Evolutionary conservation across 306 rosid genomes (phyloP), one percentile per base, ranked within the genome.

Genomic region (Phaseolus lunatus): DNA sequence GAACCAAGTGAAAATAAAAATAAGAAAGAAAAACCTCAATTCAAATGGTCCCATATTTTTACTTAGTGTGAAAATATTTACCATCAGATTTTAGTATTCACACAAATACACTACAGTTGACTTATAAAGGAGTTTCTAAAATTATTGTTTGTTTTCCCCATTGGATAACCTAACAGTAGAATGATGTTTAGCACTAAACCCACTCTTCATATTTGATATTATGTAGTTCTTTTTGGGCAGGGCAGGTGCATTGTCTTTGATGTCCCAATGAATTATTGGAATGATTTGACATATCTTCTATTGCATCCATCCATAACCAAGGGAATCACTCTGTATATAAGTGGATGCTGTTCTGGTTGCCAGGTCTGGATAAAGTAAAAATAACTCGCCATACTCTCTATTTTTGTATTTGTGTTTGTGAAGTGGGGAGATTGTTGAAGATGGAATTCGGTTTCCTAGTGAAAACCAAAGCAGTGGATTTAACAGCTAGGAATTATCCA

Each of bases 261-360:
- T 61, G 82, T 52, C 67, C 63, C 79, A 70, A 80, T 44, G 75
- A 72, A 77, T 63, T 73, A 27, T 69, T 75, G 79, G 14, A 35
- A 73, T 63, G 65, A 33, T 47, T 63, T 50, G 82, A 73, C 65
- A 44, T 39, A 70, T 66, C 27, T 52, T 72, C 27, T 53, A 16
- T 80, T 16, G 67, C 57, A 76, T 82, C 68, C 84, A 54, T 76
- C 68, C 84, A 54, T 76, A 73, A 81, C 58, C 19, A 43, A 16
- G 78, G 72, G 81, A 72, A 56, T 70, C 67, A 83, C 41, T 78
- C 72, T 92, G 92, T 94, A 92, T 70, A 90, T 92, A 86, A 63
- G 63, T 65, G 85, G 86, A 76, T 83, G 70, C 50, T 67, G 29
- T 80, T 31, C 67, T 26, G 73, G 75, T 80, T 77, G 70, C 47